These are phyloP conservation scores for Colletotrichum tanaceti DNA, from an alignment of 2,329 filamentous ascomycete genomes.

Conservation along the genomic window DNA sequence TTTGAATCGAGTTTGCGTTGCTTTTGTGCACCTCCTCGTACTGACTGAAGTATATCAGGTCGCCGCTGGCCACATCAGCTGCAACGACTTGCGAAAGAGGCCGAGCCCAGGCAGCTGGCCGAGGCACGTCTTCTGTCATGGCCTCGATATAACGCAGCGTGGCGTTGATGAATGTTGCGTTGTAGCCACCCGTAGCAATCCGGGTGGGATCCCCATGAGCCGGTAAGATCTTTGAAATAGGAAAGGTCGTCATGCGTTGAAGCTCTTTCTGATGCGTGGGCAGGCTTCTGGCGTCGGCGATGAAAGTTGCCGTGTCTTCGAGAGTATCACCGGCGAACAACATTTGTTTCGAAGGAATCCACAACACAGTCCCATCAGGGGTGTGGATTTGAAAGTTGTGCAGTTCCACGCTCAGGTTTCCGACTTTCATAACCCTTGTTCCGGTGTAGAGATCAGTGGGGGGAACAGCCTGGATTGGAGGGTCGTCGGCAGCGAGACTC, in stretches of 20 bases:
- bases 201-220: constrained; percentile 33
- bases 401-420: constrained; percentile 30
- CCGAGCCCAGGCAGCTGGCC: constrained; percentile 30
- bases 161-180: constrained; percentile 35
- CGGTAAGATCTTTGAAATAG: constrained; percentile 35
- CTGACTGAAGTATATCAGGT: constrained; percentile 37
- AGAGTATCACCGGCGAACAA: constrained; percentile 36
- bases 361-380: constrained; percentile 32
- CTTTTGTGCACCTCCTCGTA: constrained; percentile 39
- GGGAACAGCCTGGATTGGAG: constrained; percentile 31
- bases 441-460: constrained; percentile 29
- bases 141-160: constrained; percentile 30
- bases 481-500: constrained; percentile 28
- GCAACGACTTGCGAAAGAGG: constrained; percentile 35
- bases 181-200: constrained; percentile 33
- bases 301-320: constrained; percentile 37
- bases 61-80: constrained; percentile 25
- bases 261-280: constrained; percentile 32
- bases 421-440: constrained; percentile 26
- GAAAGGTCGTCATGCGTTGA: constrained; percentile 22
- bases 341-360: constrained; percentile 35
- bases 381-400: constrained; percentile 37
- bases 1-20: constrained; percentile 29
- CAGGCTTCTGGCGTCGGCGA: constrained; percentile 26
- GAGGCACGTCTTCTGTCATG: constrained; percentile 36